phyloP scores from a whole-genome alignment of 768 basidiomycete genomes.

The Mrakia blollopis region DNA sequence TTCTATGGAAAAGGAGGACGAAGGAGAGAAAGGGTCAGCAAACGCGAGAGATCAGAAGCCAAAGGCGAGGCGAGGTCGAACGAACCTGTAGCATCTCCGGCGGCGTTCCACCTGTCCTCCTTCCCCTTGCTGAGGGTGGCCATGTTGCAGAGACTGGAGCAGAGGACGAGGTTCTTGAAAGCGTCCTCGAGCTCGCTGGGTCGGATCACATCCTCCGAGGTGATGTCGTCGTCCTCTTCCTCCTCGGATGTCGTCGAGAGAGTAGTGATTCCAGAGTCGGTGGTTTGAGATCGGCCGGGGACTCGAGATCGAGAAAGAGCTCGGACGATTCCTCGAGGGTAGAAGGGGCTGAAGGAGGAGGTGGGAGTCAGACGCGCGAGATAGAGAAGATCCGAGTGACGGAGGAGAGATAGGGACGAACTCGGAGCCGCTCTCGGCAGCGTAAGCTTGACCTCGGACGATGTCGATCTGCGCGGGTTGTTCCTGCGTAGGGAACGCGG shows the following conservation, averaged over 20 bases:
- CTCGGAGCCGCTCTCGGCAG: constrained; percentile 43
- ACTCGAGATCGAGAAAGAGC: constrained; percentile 31
- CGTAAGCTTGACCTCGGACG: constrained; percentile 39
- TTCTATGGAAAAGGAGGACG: background rate
- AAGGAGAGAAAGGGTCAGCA: too few species aligned
- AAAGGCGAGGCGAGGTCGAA: too few species aligned
- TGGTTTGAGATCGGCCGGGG: constrained; percentile 20
- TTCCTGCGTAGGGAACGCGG: constrained; percentile 39
- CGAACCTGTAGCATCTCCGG: constrained; percentile 49
- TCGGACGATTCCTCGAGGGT: constrained; percentile 43
- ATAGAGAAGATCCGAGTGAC: background rate
- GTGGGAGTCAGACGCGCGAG: background rate
- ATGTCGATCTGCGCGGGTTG: constrained; percentile 37
- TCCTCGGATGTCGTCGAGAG: background rate
- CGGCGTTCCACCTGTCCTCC: constrained; percentile 50
- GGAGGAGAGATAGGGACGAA: background rate
- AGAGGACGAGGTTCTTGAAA: constrained; percentile 43
- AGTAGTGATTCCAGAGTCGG: background rate
- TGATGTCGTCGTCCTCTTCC: constrained; percentile 33
- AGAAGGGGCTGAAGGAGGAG: constrained; percentile 37
- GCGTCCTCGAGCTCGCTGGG: constrained; percentile 33
- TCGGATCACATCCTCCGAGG: constrained; percentile 39
- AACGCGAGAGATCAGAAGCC: too few species aligned
- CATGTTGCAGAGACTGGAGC: constrained; percentile 48
- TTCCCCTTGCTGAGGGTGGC: constrained; percentile 44